Evolutionary conservation across 495 filamentous ascomycete species (phyloP), one percentile per base, ranked within the genome.

Genomic region (Trichoderma orchidacearum): DNA sequence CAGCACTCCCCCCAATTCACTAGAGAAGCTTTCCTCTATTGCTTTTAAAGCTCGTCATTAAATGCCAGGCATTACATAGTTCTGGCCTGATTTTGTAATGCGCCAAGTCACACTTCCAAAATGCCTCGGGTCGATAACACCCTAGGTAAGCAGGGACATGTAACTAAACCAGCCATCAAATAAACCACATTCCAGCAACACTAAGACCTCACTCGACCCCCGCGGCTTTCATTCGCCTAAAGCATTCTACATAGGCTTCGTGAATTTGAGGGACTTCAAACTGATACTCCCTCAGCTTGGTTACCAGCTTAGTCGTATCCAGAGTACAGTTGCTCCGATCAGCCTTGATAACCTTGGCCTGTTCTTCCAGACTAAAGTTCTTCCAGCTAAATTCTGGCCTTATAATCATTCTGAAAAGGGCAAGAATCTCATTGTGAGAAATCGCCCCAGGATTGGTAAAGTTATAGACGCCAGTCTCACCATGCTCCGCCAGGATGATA

Each of bases 391-490:
- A 81, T 35, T 65, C 64, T 6, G 82, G 82, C 13, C 81, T 73
- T 32, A 85, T 75, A 60, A 82, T 77, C 53, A 83, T 74, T 56
- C 76, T 77, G 71, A 83, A 85, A 25, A 85, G 68, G 6, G 70
- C 58, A 32, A 85, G 69, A 28, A 84, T 81, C 67, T 85, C 82
- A 65, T 85, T 85, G 66, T 85, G 82, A 30, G 78, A 81, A 60
- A 85, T 84, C 54, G 80, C 79, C 23, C 82, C 82, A 11, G 82
- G 82, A 67, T 85, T 85, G 48, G 82, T 85, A 69, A 84, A 79
- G 70, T 85, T 84, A 68, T 82, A 82, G 62, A 84, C 70, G n/a
- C 82, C 82, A 32, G 71, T 74, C 50, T 84, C 82, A 23, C 69
- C 70, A 64, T 82, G 73, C 64, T 83, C 79, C 28, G 82, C 79